Conservation (phyloP, 768 basidiomycete genomes). For the Xerocomellus intermedius region DNA sequence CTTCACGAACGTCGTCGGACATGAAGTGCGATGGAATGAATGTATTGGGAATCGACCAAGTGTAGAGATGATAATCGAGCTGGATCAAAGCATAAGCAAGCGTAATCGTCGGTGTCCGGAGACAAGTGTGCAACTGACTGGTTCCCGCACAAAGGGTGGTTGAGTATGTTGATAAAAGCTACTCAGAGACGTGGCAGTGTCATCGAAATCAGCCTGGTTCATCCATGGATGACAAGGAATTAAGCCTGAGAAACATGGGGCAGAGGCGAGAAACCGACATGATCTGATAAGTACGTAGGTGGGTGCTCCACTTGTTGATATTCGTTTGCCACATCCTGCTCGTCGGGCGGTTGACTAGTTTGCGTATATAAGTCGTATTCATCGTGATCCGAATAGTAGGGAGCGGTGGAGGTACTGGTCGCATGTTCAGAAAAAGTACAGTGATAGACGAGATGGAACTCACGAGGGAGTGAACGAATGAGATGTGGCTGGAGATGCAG, state of each 20-base stretch:
- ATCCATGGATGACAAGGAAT: not conserved
- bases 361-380: constrained; percentile 39
- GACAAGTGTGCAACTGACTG: constrained; percentile 44
- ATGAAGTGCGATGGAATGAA: constrained; percentile 74
- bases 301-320: constrained; percentile 25
- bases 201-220: constrained; percentile 33
- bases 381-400: constrained; percentile 31
- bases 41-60: constrained; percentile 57
- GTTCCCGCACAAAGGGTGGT: constrained; percentile 60
- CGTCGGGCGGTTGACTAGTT: constrained; percentile 10
- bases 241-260: not conserved
- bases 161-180: constrained; percentile 42
- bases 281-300: constrained; percentile 19
- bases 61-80: constrained; percentile 94
- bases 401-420: constrained; percentile 28
- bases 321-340: constrained; percentile 15
- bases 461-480: constrained; percentile 33
- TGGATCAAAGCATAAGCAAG: constrained; percentile 29
- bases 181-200: constrained; percentile 20
- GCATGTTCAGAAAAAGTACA: constrained; percentile 10
- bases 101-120: not conserved
- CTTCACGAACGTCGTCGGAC: constrained; percentile 70
- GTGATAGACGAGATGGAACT: not conserved
- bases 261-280: constrained; percentile 17
- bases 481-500: constrained; percentile 19